phyloP scores from a whole-genome alignment of 768 basidiomycete species.

The Chalciporus piperatus region DNA sequence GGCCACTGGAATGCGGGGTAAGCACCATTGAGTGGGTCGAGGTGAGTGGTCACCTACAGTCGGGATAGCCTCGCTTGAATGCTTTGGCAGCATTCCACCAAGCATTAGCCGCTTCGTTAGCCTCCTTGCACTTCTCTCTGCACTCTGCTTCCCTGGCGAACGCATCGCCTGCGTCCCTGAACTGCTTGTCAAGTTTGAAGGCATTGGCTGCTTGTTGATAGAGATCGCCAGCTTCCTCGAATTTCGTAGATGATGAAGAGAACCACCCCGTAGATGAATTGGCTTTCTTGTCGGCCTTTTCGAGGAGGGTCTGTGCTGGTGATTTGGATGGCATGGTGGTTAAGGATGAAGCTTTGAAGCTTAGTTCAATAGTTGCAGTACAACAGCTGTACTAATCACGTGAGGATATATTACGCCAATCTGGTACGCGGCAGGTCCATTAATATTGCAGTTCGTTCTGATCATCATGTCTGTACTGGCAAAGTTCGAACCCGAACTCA shows the following conservation, averaged over 20 bases:
- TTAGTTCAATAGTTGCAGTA: too few relatives aligned
- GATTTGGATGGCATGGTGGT: conserved; percentile 71
- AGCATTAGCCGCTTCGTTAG: conserved; percentile 94
- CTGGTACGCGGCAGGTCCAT: too few relatives aligned
- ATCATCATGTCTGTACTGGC: conserved; percentile 34
- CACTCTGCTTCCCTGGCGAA: conserved; percentile 95
- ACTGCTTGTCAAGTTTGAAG: conserved; percentile 89
- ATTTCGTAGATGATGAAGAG: conserved; percentile 77
- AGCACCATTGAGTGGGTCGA: conserved; percentile 4
- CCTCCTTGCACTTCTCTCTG: conserved; percentile 82
- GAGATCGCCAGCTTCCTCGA: conserved; percentile 93
- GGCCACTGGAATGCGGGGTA: conserved; percentile 58
- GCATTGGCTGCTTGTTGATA: conserved; percentile 93
- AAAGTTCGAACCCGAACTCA: conserved; percentile 42
- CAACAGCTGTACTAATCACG: conserved; percentile 11
- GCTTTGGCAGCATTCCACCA: conserved; percentile 99
- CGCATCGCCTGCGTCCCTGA: conserved; percentile 88
- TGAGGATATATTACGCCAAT: not conserved
- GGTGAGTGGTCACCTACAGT: conserved; percentile 54
- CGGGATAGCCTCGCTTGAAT: conserved; percentile 85
- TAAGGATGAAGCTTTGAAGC: not conserved
- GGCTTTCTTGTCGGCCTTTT: conserved; percentile 93
- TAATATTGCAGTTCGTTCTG: not conserved
- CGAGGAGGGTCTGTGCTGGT: conserved; percentile 67
- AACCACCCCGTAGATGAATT: conserved; percentile 86